Evolutionary conservation across 345 rosid species (phyloP).

Genomic region (Carallia pectinifolia): DNA sequence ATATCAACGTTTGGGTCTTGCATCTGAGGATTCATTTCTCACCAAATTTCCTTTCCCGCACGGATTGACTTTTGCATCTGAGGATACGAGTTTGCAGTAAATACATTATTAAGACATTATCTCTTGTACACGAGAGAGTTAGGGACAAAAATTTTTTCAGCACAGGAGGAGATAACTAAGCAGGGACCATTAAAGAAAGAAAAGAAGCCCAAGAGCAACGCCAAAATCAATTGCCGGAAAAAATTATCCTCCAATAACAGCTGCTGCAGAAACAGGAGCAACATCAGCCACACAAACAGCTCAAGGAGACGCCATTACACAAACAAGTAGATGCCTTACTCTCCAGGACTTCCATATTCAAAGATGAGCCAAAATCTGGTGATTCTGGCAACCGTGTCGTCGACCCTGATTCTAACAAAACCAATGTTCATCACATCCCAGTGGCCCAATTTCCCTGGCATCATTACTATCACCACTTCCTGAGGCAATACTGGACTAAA

Average conservation of each 20-base stretch:
- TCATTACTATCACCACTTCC: background rate
- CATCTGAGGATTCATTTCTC: too few species aligned
- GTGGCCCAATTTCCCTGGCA: conserved; percentile 9
- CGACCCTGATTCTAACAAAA: conserved; percentile 17
- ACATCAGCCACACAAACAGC: conserved; percentile 13
- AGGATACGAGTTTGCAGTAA: too few species aligned
- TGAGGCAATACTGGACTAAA: conserved; percentile 30
- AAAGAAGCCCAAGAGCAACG: conserved; percentile 41
- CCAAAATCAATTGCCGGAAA: conserved; percentile 37
- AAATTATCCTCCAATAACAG: conserved; percentile 26
- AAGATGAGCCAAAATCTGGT: conserved; percentile 34
- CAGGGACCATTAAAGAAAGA: conserved; percentile 37
- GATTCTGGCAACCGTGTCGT: conserved; percentile 12
- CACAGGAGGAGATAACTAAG: conserved; percentile 50
- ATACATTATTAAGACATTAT: conserved; percentile 24
- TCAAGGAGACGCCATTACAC: conserved; percentile 5
- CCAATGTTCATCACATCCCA: conserved; percentile 7
- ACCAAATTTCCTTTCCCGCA: too few species aligned
- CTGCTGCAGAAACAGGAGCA: conserved; percentile 16
- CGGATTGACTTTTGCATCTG: too few species aligned
- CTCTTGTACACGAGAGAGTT: conserved; percentile 46
- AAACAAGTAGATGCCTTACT: conserved; percentile 23
- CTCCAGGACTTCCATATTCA: conserved; percentile 16
- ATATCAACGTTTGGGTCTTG: too few species aligned
- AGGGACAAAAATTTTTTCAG: conserved; percentile 40